Percentiles rank a stretch among this genome's conserved stretches.
Evolutionary conservation across 371 early-diverging fungal species (phyloP).

Genomic region (Choanephora cucurbitarum): DNA sequence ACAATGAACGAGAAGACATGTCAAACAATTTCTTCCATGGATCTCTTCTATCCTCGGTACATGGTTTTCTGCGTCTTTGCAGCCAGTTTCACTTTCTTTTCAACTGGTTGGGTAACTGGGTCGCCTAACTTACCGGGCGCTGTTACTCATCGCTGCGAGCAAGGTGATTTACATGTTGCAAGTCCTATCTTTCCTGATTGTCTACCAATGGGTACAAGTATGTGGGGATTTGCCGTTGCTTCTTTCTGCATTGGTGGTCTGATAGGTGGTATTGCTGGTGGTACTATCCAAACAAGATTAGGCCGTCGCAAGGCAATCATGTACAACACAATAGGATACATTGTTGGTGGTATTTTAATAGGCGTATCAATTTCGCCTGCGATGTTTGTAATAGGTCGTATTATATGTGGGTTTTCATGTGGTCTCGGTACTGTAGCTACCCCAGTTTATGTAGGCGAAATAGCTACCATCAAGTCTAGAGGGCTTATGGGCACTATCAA

Average conservation of each 20-base stretch:
- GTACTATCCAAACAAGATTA: constrained; percentile 48
- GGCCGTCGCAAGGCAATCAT: constrained; percentile 68
- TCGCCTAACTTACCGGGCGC: constrained; percentile 43
- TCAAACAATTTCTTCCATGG: too few species aligned
- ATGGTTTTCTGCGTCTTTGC: constrained; percentile 42
- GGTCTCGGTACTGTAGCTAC: constrained; percentile 78
- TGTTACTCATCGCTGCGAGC: constrained; percentile 17
- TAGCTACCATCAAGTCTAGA: constrained; percentile 67
- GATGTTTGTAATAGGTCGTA: constrained; percentile 73
- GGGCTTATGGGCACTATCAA: constrained; percentile 72
- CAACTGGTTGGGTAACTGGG: constrained; percentile 45
- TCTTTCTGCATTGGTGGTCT: constrained; percentile 70
- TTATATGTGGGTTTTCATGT: constrained; percentile 76
- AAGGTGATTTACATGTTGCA: constrained; percentile 8
- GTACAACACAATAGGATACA: constrained; percentile 57
- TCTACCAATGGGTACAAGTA: constrained; percentile 21
- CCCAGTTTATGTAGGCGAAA: constrained; percentile 80
- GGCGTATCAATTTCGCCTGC: constrained; percentile 49
- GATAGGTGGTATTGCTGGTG: constrained; percentile 65
- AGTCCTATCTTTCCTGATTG: constrained; percentile 19
- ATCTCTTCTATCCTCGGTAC: constrained; percentile 14
- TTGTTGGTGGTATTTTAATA: constrained; percentile 64
- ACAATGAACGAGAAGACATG: too few species aligned
- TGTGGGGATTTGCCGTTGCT: constrained; percentile 51
- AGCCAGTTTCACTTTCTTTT: constrained; percentile 32